Evolutionary conservation across 2,329 filamentous ascomycete species (phyloP).

Genomic region (Penicillium capsulatum): DNA sequence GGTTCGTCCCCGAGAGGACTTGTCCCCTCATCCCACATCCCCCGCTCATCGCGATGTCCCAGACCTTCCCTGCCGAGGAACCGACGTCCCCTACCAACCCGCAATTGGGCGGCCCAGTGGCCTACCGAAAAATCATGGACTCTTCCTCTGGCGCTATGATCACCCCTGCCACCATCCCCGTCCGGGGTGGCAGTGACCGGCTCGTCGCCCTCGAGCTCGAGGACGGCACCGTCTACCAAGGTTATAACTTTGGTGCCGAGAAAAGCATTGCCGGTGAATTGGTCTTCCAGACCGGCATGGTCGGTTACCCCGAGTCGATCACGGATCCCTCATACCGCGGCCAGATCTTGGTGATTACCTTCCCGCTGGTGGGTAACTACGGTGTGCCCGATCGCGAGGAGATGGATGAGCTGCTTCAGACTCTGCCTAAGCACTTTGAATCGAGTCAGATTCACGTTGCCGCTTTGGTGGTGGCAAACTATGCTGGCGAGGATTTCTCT

Average conservation of each 20-base stretch:
- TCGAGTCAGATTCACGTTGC: slow-evolving; percentile 89
- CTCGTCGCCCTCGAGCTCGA: slow-evolving; percentile 85
- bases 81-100: slow-evolving; percentile 37
- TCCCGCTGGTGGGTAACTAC: slow-evolving; percentile 95
- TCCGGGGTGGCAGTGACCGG: slow-evolving; percentile 51
- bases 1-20: slow-evolving; percentile 40
- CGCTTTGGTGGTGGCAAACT: slow-evolving; percentile 83
- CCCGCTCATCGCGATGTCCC: slow-evolving; percentile 28
- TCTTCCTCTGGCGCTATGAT: slow-evolving; percentile 36
- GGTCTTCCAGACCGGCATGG: slow-evolving; percentile 99
- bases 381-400: slow-evolving; percentile 85
- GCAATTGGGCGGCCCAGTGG: slow-evolving; percentile 39
- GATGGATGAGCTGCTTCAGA: slow-evolving; percentile 76
- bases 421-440: slow-evolving; percentile 90
- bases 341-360: slow-evolving; percentile 95
- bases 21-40: slow-evolving; percentile 19
- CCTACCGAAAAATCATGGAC: slow-evolving; percentile 32
- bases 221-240: slow-evolving; percentile 86
- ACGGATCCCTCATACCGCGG: slow-evolving; percentile 84
- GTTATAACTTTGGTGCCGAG: slow-evolving; percentile 91
- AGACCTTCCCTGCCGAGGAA: slow-evolving; percentile 29
- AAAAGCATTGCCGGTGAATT: slow-evolving; percentile 95
- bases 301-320: slow-evolving; percentile 94
- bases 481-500: slow-evolving; percentile 91
- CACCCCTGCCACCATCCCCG: slow-evolving; percentile 59